Percentiles rank a stretch among this genome's conserved stretches.
These are phyloP conservation scores for Trichoderma semiorbis DNA, from an alignment of 2,329 filamentous ascomycete species.

Conservation along the genomic window DNA sequence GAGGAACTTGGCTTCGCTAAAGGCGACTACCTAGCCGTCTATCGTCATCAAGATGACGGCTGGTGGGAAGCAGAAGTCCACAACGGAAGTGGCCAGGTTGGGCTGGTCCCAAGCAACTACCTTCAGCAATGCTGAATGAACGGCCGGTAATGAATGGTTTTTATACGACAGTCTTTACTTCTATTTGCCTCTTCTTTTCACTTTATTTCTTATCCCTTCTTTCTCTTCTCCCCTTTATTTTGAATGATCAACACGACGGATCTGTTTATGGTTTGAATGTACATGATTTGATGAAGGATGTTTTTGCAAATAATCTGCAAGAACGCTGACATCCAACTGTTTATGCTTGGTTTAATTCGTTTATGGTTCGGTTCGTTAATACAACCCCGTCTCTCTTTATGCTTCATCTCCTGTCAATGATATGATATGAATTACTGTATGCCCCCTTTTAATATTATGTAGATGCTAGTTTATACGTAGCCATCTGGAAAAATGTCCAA, in stretches of 20 bases:
- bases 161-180: background rate
- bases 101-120: conserved; percentile 67
- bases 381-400: background rate
- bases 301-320: background rate
- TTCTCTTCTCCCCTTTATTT: background rate
- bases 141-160: background rate
- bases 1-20: conserved; percentile 92
- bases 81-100: conserved; percentile 56
- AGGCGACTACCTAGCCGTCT: conserved; percentile 83
- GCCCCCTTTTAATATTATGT: background rate
- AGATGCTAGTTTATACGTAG: background rate
- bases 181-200: background rate
- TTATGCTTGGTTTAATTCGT: conserved; percentile 2
- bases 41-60: conserved; percentile 91
- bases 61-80: conserved; percentile 99
- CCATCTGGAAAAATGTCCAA: background rate
- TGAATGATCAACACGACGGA: conserved; percentile 9
- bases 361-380: conserved; percentile 11
- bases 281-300: conserved; percentile 12
- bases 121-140: conserved; percentile 48
- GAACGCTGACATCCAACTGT: background rate
- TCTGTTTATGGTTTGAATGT: conserved; percentile 10
- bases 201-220: background rate
- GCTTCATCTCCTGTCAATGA: background rate
- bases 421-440: background rate